Base-by-base conservation (phyloP, 257 asterid species). In the Ligustrum vulgare region DNA sequence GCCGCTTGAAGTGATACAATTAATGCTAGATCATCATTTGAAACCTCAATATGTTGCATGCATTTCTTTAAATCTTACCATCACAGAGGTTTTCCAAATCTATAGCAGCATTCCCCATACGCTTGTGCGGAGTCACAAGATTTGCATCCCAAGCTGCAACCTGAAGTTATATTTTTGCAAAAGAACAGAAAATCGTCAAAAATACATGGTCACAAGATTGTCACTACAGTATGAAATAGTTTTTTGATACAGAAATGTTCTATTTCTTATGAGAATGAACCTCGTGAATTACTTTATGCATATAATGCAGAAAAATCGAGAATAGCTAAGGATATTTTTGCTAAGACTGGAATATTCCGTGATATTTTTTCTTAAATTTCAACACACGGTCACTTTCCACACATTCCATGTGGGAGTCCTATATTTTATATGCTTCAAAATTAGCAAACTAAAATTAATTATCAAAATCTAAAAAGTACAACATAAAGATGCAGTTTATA, bases 91-190 rank as follows among this genome's bases (percentile, higher is more conserved):
- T 82, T 78, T 88, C 93, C 86, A 95, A 83, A 82, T 87, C 78
- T 67, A 95, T 63, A 73, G 82, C 84, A 64, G 96, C 82, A 89
- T 95, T 95, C 72, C 99, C 99, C 98, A 93, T 95, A 78, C 98
- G 98, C 87, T 93, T 95, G 88, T 90, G 99, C 60, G 99, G 97
- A 78, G 97, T 76, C 71, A 95, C 94, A 51, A 95, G 89, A 87
- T 95, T 95, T 79, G 98, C 99, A 84, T 95, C 99, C 99, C 99
- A 95, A 66, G 96, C 99, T 16, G 98, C 99, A 69, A 95, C 84
- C 99, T 95, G 84, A 76, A 83, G 67, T 72, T 22, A 67, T 36
- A 67, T 63, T 37, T 22, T 60, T 37, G n/a, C 28, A 32, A 72
- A 56, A 4, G 49, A 45, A 20, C 9, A 11, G 23, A 25, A 66